phyloP scores from a whole-genome alignment of 2,329 filamentous ascomycete genomes.

The Claviceps quebecensis region DNA sequence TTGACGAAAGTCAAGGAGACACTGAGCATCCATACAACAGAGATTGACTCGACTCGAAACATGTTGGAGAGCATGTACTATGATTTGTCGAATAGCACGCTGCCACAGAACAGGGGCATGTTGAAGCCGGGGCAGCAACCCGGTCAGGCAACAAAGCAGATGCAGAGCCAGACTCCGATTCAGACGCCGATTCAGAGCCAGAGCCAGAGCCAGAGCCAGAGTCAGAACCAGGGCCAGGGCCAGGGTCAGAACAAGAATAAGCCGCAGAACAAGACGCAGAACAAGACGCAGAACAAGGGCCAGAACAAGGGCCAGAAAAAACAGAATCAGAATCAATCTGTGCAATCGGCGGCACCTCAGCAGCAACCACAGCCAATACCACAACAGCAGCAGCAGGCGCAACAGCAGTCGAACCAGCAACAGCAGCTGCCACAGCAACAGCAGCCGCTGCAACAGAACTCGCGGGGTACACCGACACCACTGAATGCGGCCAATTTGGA shows the following conservation, averaged over 20 bases:
- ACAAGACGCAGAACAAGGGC: too few relatives aligned
- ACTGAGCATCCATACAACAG: slow-evolving; percentile 37
- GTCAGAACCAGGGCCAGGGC: too few relatives aligned
- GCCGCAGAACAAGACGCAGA: too few relatives aligned
- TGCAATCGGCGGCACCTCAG: slow-evolving; percentile 7
- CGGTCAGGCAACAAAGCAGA: slow-evolving; percentile 13
- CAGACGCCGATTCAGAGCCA: too few relatives aligned
- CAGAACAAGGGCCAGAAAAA: too few relatives aligned
- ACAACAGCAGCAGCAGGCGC: slow-evolving; percentile 16
- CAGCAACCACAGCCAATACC: slow-evolving; percentile 18
- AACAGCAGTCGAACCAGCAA: slow-evolving; percentile 4
- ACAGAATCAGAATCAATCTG: slow-evolving; percentile 12
- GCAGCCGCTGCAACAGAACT: slow-evolving; percentile 13
- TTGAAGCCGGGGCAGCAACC: slow-evolving; percentile 12
- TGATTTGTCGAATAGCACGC: slow-evolving; percentile 26
- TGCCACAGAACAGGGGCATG: slow-evolving; percentile 10
- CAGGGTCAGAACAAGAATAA: too few relatives aligned
- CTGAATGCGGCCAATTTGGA: slow-evolving; percentile 35
- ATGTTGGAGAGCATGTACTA: slow-evolving; percentile 39
- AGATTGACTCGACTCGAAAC: slow-evolving; percentile 33
- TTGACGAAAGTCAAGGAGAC: slow-evolving; percentile 30
- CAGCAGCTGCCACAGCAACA: slow-evolving; percentile 14
- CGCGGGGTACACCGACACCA: slow-evolving; percentile 16
- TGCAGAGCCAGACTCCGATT: too few relatives aligned
- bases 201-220: too few relatives aligned